Evolutionary conservation across 2,329 filamentous ascomycete species (phyloP), one percentile per base, ranked within the genome.

Genomic region (Hypoxylon sp.): DNA sequence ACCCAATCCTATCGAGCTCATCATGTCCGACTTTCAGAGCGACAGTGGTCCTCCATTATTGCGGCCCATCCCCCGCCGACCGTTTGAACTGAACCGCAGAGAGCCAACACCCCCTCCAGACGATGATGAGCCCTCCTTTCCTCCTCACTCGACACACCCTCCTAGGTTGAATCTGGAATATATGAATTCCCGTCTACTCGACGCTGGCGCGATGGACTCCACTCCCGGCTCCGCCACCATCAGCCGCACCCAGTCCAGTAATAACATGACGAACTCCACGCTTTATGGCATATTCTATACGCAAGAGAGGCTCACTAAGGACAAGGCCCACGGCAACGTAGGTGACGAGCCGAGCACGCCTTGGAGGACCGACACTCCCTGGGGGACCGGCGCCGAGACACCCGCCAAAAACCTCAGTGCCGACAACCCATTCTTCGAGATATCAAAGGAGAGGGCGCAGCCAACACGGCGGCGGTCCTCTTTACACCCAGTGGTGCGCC

Each of bases 251-350:
- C 88, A 91, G 69, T 97, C 93, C 8, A 87, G 93, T 61, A 82
- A 93, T 74, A 97, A 97, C 76, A 85, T 99, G 64, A 97, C 93
- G 3, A 90, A 92, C 8, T 94, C 93, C 1, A 97, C 96, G 0
- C 86, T 99, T 4, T 92, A 91, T 71, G 95, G 96, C 57, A 99
- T 99, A 40, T 40, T 40, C 73, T 99, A 97, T 82, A 89, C 89
- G 9, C 89, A 88, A 5, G 87, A 87, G 0, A 84, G 85, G 30
- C 85, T 86, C 61, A 82, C 85, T 45, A 78, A 79, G 68, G 79
- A 85, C 70, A 78, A 82, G 73, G 75, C 76, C 50, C 18, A 44
- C 20, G 16, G 36, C 61, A 76, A 77, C 12, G 30, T 12, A 12
- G 30, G 30, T 33, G 68, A 72, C 26, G 88, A 89, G 66, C 78